phyloP scores from a whole-genome alignment of 306 rosid species.

The Senna tora region DNA sequence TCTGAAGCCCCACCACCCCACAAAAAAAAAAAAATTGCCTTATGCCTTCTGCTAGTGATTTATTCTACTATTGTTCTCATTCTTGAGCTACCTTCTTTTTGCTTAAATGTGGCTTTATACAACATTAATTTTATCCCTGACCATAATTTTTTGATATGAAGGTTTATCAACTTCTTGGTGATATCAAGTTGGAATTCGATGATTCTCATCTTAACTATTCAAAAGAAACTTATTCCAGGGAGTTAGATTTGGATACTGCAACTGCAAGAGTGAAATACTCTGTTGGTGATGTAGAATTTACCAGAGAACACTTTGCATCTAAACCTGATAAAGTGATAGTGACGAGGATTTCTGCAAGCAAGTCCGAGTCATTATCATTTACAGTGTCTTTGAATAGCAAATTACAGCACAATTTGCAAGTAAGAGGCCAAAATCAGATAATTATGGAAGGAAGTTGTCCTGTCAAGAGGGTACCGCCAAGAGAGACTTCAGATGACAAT shows the following conservation, averaged over 20 bases:
- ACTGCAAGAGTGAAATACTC: conserved; percentile 68
- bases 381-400: conserved; percentile 77
- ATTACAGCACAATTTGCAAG: conserved; percentile 54
- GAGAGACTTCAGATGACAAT: conserved; percentile 42
- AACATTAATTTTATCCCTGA: conserved; percentile 18
- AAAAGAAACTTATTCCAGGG: conserved; percentile 67
- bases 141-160: conserved; percentile 45
- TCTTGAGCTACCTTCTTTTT: conserved; percentile 3
- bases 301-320: conserved; percentile 86
- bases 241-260: conserved; percentile 84
- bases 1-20: too few species aligned
- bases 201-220: conserved; percentile 67
- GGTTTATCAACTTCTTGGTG: conserved; percentile 87
- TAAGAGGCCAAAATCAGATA: conserved; percentile 64
- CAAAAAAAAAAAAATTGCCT: too few species aligned
- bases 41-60: background rate
- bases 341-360: conserved; percentile 72
- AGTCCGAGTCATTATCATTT: conserved; percentile 69
- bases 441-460: conserved; percentile 79
- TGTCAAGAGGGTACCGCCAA: conserved; percentile 56
- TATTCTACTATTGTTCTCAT: conserved; percentile 10
- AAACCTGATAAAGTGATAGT: conserved; percentile 79
- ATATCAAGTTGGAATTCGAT: conserved; percentile 78
- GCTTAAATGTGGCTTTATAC: conserved; percentile 12
- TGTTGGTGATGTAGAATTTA: conserved; percentile 71